A percentile compares a stretch with the other conserved stretches of the same genome.
Conservation (phyloP, 495 filamentous ascomycete genomes). For the Aspergillus hancockii region DNA sequence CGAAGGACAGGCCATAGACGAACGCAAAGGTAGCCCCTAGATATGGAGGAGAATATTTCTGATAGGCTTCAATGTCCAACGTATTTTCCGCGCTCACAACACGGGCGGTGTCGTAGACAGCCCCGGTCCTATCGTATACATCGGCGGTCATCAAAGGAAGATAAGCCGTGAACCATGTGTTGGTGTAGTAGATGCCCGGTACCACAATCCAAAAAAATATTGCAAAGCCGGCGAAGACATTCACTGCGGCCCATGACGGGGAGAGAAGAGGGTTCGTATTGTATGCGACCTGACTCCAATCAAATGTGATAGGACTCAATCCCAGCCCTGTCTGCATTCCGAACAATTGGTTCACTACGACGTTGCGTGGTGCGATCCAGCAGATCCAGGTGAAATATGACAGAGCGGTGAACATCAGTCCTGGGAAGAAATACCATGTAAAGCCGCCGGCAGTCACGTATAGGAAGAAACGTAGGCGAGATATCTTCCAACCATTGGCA, state of each 20-base stretch:
- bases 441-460: conserved; percentile 51
- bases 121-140: conserved; percentile 81
- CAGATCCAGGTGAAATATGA: conserved; percentile 86
- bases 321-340: conserved; percentile 80
- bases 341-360: conserved; percentile 73
- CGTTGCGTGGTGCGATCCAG: conserved; percentile 82
- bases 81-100: conserved; percentile 71
- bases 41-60: conserved; percentile 79
- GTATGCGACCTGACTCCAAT: conserved; percentile 60
- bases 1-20: conserved; percentile 81
- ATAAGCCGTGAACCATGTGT: conserved; percentile 41
- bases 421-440: conserved; percentile 78
- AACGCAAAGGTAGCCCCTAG: conserved; percentile 80
- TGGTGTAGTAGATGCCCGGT: conserved; percentile 40
- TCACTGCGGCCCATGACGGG: conserved; percentile 51
- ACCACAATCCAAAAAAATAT: conserved; percentile 36
- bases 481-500: conserved; percentile 61
- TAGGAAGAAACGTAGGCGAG: conserved; percentile 60
- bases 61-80: conserved; percentile 71
- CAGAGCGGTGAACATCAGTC: conserved; percentile 75
- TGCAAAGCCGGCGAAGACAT: conserved; percentile 50
- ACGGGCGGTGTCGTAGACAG: conserved; percentile 73
- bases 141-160: conserved; percentile 40
- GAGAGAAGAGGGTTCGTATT: conserved; percentile 39
- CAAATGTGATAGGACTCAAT: conserved; percentile 80